phyloP scores from a whole-genome alignment of 108 stramenopile species.

The Nitzschia putrida region DNA sequence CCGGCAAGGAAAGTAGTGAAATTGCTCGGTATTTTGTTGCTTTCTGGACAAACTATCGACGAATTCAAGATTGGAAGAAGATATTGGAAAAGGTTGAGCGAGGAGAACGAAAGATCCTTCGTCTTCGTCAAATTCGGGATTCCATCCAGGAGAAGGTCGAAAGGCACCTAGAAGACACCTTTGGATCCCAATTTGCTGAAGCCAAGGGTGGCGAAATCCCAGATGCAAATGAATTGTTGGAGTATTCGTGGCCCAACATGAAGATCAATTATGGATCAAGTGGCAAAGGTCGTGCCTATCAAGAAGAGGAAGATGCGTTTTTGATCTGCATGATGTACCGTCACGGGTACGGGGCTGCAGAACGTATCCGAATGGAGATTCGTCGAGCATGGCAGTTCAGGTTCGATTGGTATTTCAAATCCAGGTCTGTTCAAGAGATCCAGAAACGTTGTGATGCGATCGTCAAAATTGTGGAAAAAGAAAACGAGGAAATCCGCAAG shows the following conservation, averaged over 20 bases:
- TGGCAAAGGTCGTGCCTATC: slow-evolving; percentile 65
- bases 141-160: slow-evolving; percentile 93
- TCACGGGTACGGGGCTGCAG: slow-evolving; percentile 93
- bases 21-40: slow-evolving; percentile 89
- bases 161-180: slow-evolving; percentile 90
- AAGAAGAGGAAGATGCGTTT: slow-evolving; percentile 97
- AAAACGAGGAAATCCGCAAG: slow-evolving; percentile 72
- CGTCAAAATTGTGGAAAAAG: slow-evolving; percentile 74
- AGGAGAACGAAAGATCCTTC: slow-evolving; percentile 87
- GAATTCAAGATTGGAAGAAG: slow-evolving; percentile 84
- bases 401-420: slow-evolving; percentile 99
- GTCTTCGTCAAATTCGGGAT: slow-evolving; percentile 87
- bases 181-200: slow-evolving; percentile 61
- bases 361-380: slow-evolving; percentile 93
- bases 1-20: slow-evolving; percentile 85
- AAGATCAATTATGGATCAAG: slow-evolving; percentile 76
- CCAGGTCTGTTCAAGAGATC: slow-evolving; percentile 89
- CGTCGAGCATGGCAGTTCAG: slow-evolving; percentile 94
- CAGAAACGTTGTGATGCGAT: slow-evolving; percentile 87
- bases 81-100: slow-evolving; percentile 87
- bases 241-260: slow-evolving; percentile 84
- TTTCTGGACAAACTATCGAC: slow-evolving; percentile 84
- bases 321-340: slow-evolving; percentile 93
- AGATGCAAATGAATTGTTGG: slow-evolving; percentile 64
- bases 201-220: slow-evolving; percentile 71